These are phyloP conservation scores for Gynostemma pentaphyllum DNA, from an alignment of 306 rosid species.

Conservation along the genomic window DNA sequence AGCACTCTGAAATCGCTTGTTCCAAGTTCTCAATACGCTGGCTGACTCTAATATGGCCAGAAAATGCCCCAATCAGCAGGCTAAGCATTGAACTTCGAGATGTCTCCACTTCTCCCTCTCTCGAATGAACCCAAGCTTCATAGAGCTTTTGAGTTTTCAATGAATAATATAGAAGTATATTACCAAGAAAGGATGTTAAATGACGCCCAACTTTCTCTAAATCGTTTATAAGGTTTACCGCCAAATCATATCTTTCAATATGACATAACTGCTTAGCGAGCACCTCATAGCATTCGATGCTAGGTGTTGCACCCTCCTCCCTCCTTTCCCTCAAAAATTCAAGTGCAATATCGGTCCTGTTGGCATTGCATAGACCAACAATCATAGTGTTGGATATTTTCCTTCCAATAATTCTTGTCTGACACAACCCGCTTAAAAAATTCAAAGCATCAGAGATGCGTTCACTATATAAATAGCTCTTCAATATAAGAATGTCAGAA, in stretches of 20 bases:
- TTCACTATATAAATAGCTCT: constrained; percentile 29
- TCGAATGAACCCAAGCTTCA: constrained; percentile 25
- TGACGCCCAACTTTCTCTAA: constrained; percentile 49
- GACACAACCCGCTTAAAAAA: constrained; percentile 30
- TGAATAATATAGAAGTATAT: constrained; percentile 46
- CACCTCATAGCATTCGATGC: constrained; percentile 35
- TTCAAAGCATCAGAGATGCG: constrained; percentile 44
- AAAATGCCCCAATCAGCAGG: constrained; percentile 46
- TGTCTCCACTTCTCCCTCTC: constrained; percentile 23
- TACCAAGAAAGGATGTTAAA: constrained; percentile 55
- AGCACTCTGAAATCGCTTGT: constrained; percentile 41
- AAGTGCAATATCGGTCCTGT: constrained; percentile 31
- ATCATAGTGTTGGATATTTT: constrained; percentile 28
- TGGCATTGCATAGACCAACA: constrained; percentile 33
- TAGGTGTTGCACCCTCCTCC: constrained; percentile 31
- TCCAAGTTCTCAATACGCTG: constrained; percentile 31
- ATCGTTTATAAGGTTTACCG: constrained; percentile 31
- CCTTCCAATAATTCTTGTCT: constrained; percentile 16
- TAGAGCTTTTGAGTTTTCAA: constrained; percentile 32
- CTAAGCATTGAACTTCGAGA: constrained; percentile 30
- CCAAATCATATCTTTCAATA: constrained; percentile 26
- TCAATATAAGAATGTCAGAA: constrained; percentile 30
- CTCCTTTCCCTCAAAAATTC: constrained; percentile 31
- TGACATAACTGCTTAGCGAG: constrained; percentile 38
- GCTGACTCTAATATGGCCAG: constrained; percentile 27